phyloP scores from a whole-genome alignment of 208 protist species.

The Leishmania braziliensis region DNA sequence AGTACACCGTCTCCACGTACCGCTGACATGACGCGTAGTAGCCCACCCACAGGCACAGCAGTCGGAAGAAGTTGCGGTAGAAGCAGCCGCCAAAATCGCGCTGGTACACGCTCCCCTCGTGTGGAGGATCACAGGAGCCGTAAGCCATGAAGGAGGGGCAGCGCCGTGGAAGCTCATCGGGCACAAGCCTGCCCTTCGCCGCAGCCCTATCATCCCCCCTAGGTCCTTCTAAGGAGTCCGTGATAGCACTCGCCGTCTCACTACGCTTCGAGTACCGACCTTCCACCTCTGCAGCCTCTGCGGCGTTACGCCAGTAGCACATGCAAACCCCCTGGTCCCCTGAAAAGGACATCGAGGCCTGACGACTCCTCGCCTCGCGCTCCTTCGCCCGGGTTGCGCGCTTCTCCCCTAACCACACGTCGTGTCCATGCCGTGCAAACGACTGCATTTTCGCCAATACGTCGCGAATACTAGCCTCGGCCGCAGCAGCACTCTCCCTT shows the following conservation, averaged over 20 bases:
- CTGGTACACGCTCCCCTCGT: constrained; percentile 59
- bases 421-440: constrained; percentile 39
- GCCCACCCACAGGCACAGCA: constrained; percentile 84
- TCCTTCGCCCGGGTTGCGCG: constrained; percentile 14
- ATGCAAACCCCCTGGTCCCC: constrained; percentile 22
- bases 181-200: constrained; percentile 3
- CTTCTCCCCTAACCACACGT: constrained; percentile 38
- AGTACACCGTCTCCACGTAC: constrained; percentile 84
- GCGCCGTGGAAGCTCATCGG: constrained; percentile 20
- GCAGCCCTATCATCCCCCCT: constrained; percentile 5
- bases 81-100: constrained; percentile 70
- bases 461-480: constrained; percentile 25
- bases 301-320: constrained; percentile 25
- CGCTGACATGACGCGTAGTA: constrained; percentile 81
- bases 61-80: constrained; percentile 81
- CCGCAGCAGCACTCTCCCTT: constrained; percentile 5
- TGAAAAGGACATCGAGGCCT: neutral
- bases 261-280: neutral
- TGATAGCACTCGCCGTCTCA: neutral
- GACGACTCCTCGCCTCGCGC: constrained; percentile 7
- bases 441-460: constrained; percentile 39
- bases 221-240: neutral
- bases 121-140: constrained; percentile 60
- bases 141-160: constrained; percentile 32
- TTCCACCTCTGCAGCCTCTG: constrained; percentile 9